Conservation (phyloP, 2,329 filamentous ascomycete species). For the Diaporthe sp. region DNA sequence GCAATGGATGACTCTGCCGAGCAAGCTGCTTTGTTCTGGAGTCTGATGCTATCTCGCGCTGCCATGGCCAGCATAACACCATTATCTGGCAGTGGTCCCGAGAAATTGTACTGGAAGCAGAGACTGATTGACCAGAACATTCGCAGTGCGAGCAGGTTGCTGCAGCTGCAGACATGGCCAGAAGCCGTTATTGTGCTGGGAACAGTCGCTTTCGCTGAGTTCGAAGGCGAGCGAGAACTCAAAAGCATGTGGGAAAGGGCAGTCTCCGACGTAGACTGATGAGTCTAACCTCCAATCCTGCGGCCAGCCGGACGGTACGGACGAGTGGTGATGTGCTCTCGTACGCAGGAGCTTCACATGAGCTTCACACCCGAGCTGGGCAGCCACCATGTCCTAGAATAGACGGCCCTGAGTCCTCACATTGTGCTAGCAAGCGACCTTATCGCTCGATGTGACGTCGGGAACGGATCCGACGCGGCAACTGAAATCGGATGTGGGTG, state of each 20-base stretch:
- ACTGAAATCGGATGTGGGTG: conserved; percentile 5
- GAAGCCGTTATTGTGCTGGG: neutral
- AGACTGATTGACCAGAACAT: neutral
- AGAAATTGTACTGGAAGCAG: neutral
- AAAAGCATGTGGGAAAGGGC: neutral
- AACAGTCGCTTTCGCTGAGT: conserved; percentile 1
- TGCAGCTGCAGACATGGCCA: conserved; percentile 19
- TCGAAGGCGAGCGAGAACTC: conserved; percentile 24
- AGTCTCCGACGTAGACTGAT: neutral
- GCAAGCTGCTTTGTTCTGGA: conserved; percentile 15
- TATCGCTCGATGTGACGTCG: conserved; percentile 27
- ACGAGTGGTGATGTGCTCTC: neutral
- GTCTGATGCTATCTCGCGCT: neutral
- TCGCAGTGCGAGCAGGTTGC: neutral
- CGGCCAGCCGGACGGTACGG: neutral
- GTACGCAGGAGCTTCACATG: neutral
- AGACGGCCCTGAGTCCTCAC: conserved; percentile 1
- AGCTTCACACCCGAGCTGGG: conserved; percentile 15
- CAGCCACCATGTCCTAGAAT: conserved; percentile 5
- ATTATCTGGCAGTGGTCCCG: neutral
- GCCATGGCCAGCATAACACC: conserved; percentile 13
- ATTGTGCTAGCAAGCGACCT: conserved; percentile 5
- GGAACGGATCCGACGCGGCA: conserved; percentile 2
- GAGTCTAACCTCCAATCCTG: neutral
- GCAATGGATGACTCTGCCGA: neutral